phyloP scores from a whole-genome alignment of 2,329 filamentous ascomycete species.

The Pyricularia grisea region DNA sequence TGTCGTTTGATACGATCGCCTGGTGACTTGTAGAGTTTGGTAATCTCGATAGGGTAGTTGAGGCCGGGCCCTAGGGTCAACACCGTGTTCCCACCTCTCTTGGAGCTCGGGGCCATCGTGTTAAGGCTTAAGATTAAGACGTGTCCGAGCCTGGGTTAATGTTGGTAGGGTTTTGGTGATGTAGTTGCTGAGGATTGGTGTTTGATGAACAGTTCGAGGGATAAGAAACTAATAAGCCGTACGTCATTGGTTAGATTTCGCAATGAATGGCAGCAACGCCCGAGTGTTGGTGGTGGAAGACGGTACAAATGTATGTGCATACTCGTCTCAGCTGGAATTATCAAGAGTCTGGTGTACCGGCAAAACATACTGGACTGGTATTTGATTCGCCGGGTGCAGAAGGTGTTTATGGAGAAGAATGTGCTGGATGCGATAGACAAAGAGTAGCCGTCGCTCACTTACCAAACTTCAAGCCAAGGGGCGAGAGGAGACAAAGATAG shows the following conservation, averaged over 20 bases:
- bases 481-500: neutral
- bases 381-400: neutral
- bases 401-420: neutral
- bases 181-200: neutral
- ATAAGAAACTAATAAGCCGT: neutral
- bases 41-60: constrained; percentile 90
- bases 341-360: neutral
- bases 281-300: no score
- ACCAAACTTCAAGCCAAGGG: neutral
- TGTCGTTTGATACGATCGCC: constrained; percentile 69
- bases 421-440: neutral
- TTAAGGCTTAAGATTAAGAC: neutral
- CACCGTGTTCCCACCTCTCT: constrained; percentile 12
- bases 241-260: neutral
- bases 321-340: neutral
- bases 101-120: neutral
- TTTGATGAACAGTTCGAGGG: neutral
- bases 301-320: neutral
- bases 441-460: neutral
- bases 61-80: constrained; percentile 53
- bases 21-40: constrained; percentile 66
- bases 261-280: neutral
- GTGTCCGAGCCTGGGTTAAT: neutral
- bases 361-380: neutral
- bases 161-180: neutral